These are phyloP conservation scores for Penicillium glabrum DNA, from an alignment of 2,329 filamentous ascomycete genomes.

Conservation along the genomic window DNA sequence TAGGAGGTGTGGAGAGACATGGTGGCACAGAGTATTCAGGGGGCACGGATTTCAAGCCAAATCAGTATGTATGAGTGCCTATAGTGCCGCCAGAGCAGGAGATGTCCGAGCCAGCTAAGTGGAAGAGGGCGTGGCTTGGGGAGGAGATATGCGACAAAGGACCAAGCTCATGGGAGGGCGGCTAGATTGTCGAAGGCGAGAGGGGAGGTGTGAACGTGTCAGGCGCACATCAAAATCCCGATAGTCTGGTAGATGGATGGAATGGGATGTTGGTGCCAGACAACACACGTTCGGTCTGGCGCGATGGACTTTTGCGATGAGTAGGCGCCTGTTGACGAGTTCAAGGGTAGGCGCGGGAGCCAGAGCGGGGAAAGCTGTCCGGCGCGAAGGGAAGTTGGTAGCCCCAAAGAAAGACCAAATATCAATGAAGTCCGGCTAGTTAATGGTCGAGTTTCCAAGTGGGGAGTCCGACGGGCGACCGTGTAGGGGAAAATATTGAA, in stretches of 20 bases:
- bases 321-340: neutral
- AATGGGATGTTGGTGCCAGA: neutral
- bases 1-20: slow-evolving; percentile 46
- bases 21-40: slow-evolving; percentile 7
- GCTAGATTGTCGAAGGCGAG: neutral
- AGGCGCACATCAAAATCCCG: neutral
- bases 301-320: neutral
- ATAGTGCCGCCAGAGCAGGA: neutral
- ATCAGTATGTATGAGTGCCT: neutral
- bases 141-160: slow-evolving; percentile 13
- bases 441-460: neutral
- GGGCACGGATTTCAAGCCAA: neutral
- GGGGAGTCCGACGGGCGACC: neutral
- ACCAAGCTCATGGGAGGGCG: slow-evolving; percentile 8
- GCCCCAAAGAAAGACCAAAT: neutral
- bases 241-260: neutral
- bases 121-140: neutral
- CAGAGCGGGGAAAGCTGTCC: slow-evolving; percentile 18
- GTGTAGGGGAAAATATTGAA: neutral
- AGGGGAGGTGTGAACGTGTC: neutral
- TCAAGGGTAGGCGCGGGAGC: slow-evolving; percentile 5
- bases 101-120: neutral
- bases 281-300: neutral
- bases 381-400: neutral
- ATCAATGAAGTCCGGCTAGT: no score